These are phyloP conservation scores for Paramyrothecium sp. DNA, from an alignment of 2,329 filamentous ascomycete species.

Conservation along the genomic window DNA sequence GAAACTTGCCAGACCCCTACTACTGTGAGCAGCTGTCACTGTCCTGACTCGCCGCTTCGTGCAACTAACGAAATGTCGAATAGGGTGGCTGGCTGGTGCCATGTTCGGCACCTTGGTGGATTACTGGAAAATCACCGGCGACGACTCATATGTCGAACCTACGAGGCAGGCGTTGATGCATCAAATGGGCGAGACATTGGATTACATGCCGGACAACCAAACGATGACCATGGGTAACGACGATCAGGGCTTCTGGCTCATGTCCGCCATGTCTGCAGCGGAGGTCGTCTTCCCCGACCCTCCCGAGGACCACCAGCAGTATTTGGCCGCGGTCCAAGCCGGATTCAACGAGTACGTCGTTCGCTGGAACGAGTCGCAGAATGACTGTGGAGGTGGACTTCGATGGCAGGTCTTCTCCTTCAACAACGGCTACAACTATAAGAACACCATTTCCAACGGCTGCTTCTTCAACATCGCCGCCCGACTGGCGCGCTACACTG, in stretches of 20 bases:
- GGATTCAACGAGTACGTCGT: slow-evolving; percentile 76
- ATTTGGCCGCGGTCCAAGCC: slow-evolving; percentile 73
- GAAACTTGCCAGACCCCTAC: slow-evolving; percentile 59
- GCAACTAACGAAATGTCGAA: too few relatives aligned
- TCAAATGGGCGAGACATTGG: slow-evolving; percentile 56
- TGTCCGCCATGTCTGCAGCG: slow-evolving; percentile 75
- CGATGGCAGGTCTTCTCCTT: slow-evolving; percentile 84
- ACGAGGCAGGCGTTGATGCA: slow-evolving; percentile 58
- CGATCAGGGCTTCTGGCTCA: slow-evolving; percentile 82
- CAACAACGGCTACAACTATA: slow-evolving; percentile 70
- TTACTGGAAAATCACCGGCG: slow-evolving; percentile 70
- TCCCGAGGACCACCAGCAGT: slow-evolving; percentile 60
- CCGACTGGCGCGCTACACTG: slow-evolving; percentile 74
- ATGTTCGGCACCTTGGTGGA: slow-evolving; percentile 71
- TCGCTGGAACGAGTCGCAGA: slow-evolving; percentile 60
- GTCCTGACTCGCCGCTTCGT: too few relatives aligned
- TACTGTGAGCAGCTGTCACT: slow-evolving; percentile 51
- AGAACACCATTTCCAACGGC: slow-evolving; percentile 68
- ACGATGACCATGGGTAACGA: slow-evolving; percentile 65
- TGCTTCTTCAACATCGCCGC: slow-evolving; percentile 70
- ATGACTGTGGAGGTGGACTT: slow-evolving; percentile 67
- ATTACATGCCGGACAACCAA: slow-evolving; percentile 69
- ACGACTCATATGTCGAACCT: slow-evolving; percentile 61
- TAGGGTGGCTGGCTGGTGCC: slow-evolving; percentile 69
- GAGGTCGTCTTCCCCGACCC: slow-evolving; percentile 75